Evolutionary conservation across 176 grass and related monocot genomes (phyloP).

Genomic region (Bromus sterilis): DNA sequence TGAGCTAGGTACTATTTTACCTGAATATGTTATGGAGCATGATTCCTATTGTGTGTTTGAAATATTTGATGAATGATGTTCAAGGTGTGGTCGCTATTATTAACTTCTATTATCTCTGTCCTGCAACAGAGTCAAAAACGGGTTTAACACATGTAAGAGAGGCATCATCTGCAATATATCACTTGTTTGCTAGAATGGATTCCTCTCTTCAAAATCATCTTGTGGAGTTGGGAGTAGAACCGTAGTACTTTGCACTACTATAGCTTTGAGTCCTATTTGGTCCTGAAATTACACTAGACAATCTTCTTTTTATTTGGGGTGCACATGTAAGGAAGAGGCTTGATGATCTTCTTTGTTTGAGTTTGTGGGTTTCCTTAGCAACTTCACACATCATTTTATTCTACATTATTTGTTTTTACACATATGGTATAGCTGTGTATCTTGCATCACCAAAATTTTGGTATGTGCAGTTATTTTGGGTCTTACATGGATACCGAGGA

Average conservation of each 20-base stretch:
- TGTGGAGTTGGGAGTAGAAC: conserved; percentile 81
- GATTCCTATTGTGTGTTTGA: conserved; percentile 95
- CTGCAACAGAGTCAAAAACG: conserved; percentile 41
- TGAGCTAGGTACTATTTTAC: conserved; percentile 84
- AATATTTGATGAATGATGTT: conserved; percentile 64
- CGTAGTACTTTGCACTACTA: conserved; percentile 79
- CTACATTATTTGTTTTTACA: too few relatives aligned
- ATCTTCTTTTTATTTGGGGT: conserved; percentile 84
- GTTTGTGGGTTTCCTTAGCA: too few relatives aligned
- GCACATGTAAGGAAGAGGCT: not conserved
- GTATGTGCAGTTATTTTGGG: too few relatives aligned
- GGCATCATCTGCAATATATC: conserved; percentile 73
- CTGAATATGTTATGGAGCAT: conserved; percentile 95
- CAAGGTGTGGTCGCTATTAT: conserved; percentile 67
- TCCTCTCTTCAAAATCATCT: conserved; percentile 80
- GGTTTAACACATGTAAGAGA: conserved; percentile 84
- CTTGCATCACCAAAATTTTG: too few relatives aligned
- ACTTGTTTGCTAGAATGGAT: conserved; percentile 66
- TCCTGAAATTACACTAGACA: conserved; percentile 82
- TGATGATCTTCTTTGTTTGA: too few relatives aligned
- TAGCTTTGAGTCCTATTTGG: conserved; percentile 92
- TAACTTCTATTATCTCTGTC: conserved; percentile 74
- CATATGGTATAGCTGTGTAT: too few relatives aligned
- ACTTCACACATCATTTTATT: too few relatives aligned
- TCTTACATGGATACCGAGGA: too few relatives aligned